Evolutionary conservation across 805 yeast genomes (phyloP), one percentile per base, ranked within the genome.

Genomic region (Saccharomycopsis sp.): DNA sequence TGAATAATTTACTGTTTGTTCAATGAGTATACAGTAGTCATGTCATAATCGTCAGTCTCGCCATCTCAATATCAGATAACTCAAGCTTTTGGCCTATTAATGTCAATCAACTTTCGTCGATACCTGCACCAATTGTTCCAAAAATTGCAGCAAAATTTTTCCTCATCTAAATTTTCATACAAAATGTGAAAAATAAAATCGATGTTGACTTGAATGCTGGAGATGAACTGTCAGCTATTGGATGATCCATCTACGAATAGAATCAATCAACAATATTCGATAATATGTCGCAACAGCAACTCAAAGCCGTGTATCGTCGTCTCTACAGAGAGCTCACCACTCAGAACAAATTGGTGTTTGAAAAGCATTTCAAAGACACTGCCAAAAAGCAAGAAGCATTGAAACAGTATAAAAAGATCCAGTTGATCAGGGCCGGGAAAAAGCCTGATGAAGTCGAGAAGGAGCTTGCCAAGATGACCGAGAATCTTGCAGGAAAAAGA

Each of bases 361-460:
- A 69, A 50, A 64, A 69, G n/a, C 79, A 75, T 50, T 63, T 70
- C 52, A 69, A 72, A 55, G 75, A 76, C 53, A 73, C 75, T 15
- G 18, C 71, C 4, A 77, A 77, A 60, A 79, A 75, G 58, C 74
- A 75, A 56, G 72, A 72, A 48, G 79, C 85, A 0, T 61, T 76
- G 50, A 67, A 79, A 37, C 76, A 73, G 47, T 82, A 82, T 65
- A 75, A 76, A 63, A 78, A 77, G 67, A 63, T 80, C 64, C 81
- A 77, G 55, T 66, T 74, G 41, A 65, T 77, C 44, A 72, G 71
- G 50, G 67, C 74, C 21, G 75, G 78, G 7, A 70, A 77, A 55
- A 24, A 37, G 14, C 52, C 46, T 5, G 21, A 50, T 65, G 50
- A 46, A 9, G 46, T 41, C 15, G 57, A 54, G 18, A 29, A 40